Evolutionary conservation across 2,329 filamentous ascomycete species (phyloP).

Genomic region (Arthrobotrys iridis): DNA sequence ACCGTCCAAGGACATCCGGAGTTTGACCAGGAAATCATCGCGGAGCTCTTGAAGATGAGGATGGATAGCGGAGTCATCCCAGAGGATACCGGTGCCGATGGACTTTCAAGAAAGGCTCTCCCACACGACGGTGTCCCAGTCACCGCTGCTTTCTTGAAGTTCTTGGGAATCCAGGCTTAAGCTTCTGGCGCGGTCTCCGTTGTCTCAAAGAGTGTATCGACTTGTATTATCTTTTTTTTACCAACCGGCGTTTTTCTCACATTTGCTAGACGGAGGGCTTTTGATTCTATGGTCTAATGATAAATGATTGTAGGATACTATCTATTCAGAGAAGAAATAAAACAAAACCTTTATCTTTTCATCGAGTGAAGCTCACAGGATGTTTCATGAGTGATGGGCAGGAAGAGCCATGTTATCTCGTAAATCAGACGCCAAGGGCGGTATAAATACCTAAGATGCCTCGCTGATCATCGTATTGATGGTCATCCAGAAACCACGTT

Average conservation of each 20-base stretch:
- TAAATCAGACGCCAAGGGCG: not conserved
- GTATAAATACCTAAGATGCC: not conserved
- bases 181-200: too few relatives aligned
- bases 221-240: not conserved
- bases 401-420: not conserved
- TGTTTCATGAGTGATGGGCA: not conserved
- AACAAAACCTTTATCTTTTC: not conserved
- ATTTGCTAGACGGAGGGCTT: not conserved
- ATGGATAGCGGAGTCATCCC: slow-evolving; percentile 75
- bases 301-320: not conserved
- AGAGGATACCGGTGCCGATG: slow-evolving; percentile 75
- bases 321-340: not conserved
- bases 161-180: slow-evolving; percentile 65
- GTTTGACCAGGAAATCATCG: slow-evolving; percentile 77
- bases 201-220: too few relatives aligned
- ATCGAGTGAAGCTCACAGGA: too few relatives aligned
- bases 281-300: not conserved
- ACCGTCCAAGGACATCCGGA: slow-evolving; percentile 89
- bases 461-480: slow-evolving; percentile 7
- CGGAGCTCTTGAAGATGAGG: slow-evolving; percentile 73
- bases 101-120: slow-evolving; percentile 71
- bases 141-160: slow-evolving; percentile 77
- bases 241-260: not conserved
- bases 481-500: slow-evolving; percentile 20
- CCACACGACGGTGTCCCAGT: slow-evolving; percentile 84